Evolutionary conservation across 352 stramenopile genomes (phyloP).

Genomic region (Pythium phragmitis): DNA sequence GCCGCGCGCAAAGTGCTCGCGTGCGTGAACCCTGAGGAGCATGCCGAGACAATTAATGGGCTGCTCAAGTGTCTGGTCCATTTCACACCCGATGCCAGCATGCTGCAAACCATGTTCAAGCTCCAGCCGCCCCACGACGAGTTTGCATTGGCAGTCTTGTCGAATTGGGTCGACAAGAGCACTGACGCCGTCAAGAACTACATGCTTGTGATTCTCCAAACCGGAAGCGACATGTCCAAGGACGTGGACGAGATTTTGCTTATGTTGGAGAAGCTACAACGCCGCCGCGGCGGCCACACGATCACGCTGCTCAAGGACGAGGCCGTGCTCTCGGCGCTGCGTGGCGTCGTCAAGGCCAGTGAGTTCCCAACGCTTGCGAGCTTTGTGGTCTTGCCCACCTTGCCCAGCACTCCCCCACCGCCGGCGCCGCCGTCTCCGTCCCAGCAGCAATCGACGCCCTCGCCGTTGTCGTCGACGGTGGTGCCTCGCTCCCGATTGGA

Average conservation of each 20-base stretch:
- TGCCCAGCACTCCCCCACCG: constrained; percentile 15
- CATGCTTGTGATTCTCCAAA: constrained; percentile 49
- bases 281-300: constrained; percentile 26
- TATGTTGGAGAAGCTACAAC: constrained; percentile 67
- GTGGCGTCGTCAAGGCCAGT: constrained; percentile 31
- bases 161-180: constrained; percentile 73
- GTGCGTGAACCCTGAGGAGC: constrained; percentile 71
- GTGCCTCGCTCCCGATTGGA: constrained; percentile 22
- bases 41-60: constrained; percentile 67
- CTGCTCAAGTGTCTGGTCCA: constrained; percentile 77
- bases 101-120: constrained; percentile 80
- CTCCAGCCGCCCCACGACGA: constrained; percentile 58
- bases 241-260: constrained; percentile 53
- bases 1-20: constrained; percentile 73
- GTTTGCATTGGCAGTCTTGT: constrained; percentile 66
- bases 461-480: constrained; percentile 2
- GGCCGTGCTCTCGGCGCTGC: constrained; percentile 34
- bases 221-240: constrained; percentile 33
- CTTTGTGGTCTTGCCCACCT: constrained; percentile 23
- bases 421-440: constrained; percentile 19
- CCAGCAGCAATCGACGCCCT: constrained; percentile 1
- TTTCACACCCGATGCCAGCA: constrained; percentile 57
- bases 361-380: constrained; percentile 25
- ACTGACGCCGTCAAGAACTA: constrained; percentile 56
- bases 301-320: constrained; percentile 52